Percentiles rank a stretch among this genome's conserved stretches.
phyloP scores from a whole-genome alignment of 2,329 filamentous ascomycete genomes.

The Chrysoporthe puriensis region DNA sequence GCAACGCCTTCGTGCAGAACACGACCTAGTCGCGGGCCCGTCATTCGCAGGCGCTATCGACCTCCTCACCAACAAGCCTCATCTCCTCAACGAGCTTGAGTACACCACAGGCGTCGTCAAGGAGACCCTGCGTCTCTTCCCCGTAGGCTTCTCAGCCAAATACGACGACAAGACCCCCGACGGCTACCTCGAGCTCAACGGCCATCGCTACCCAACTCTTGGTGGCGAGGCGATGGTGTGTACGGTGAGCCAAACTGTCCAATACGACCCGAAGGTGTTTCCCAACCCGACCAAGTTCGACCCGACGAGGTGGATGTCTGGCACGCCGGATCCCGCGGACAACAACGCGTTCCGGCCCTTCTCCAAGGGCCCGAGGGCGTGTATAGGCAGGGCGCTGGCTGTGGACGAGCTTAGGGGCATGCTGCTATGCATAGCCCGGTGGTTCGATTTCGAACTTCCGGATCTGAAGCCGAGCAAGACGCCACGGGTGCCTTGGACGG shows the following conservation, averaged over 20 bases:
- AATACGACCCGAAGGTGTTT: slow-evolving; percentile 3
- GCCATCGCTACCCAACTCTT: neutral
- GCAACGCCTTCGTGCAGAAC: neutral
- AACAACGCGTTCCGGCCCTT: neutral
- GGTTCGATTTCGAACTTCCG: slow-evolving; percentile 1
- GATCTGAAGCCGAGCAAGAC: neutral
- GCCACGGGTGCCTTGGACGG: slow-evolving; percentile 1
- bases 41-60: neutral
- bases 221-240: neutral
- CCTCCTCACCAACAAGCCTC: slow-evolving; percentile 9
- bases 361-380: neutral
- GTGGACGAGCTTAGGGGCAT: neutral
- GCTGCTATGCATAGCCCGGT: neutral
- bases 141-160: neutral
- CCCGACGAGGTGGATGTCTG: neutral
- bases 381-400: neutral
- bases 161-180: neutral
- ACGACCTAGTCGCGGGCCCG: neutral
- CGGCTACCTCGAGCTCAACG: neutral
- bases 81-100: neutral
- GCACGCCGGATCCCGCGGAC: no score
- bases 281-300: neutral
- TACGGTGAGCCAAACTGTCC: neutral
- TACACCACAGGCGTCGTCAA: neutral
- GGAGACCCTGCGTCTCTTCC: slow-evolving; percentile 2